Percentiles rank a stretch among this genome's conserved stretches.
These are phyloP conservation scores for Crassisporium funariophilum DNA, from an alignment of 768 basidiomycete genomes.

Conservation along the genomic window DNA sequence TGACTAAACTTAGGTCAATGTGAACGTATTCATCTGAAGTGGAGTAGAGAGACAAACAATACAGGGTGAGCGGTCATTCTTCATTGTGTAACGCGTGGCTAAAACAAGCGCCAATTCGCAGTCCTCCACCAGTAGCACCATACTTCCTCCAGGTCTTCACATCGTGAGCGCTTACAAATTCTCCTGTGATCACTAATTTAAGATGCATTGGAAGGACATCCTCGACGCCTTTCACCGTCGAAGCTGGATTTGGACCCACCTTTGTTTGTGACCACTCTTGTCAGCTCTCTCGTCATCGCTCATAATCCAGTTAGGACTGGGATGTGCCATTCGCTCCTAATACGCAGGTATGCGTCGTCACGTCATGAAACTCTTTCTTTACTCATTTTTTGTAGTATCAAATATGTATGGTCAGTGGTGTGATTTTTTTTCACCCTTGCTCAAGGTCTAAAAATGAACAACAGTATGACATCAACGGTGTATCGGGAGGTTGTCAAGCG, in stretches of 20 bases:
- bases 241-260: slow-evolving; percentile 35
- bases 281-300: neutral
- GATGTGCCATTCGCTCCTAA: slow-evolving; percentile 51
- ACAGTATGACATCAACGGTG: slow-evolving; percentile 48
- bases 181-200: neutral
- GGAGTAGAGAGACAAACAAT: slow-evolving; percentile 31
- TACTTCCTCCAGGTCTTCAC: slow-evolving; percentile 53
- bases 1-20: slow-evolving; percentile 33
- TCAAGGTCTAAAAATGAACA: neutral
- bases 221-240: slow-evolving; percentile 44
- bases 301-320: slow-evolving; percentile 40
- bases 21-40: slow-evolving; percentile 36
- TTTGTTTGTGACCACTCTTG: slow-evolving; percentile 30
- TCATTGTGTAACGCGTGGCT: neutral
- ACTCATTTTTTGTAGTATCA: slow-evolving; percentile 41
- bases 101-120: slow-evolving; percentile 17
- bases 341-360: slow-evolving; percentile 32
- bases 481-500: slow-evolving; percentile 54
- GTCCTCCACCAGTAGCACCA: slow-evolving; percentile 47
- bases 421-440: neutral
- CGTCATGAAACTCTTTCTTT: neutral
- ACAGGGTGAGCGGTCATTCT: slow-evolving; percentile 26
- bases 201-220: slow-evolving; percentile 37
- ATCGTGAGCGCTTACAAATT: slow-evolving; percentile 32
- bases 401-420: slow-evolving; percentile 52